Evolutionary conservation across 2,329 filamentous ascomycete species (phyloP).

Genomic region (Dactylellina leptospora): DNA sequence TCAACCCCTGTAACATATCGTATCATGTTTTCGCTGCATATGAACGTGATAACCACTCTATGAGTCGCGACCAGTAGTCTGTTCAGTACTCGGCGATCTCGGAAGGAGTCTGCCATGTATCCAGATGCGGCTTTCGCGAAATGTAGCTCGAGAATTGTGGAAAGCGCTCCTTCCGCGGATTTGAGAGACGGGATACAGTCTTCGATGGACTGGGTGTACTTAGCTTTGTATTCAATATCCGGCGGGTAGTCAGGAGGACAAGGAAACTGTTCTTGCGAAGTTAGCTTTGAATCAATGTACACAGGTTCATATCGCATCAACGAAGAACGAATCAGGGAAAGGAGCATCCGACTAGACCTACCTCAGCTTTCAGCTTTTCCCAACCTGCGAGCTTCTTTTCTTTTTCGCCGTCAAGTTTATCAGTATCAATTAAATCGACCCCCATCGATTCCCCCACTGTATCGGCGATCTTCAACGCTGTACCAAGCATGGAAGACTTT

Average conservation of each 20-base stretch:
- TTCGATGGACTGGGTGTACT: constrained; percentile 25
- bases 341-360: not conserved
- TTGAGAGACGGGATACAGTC: constrained; percentile 36
- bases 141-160: constrained; percentile 20
- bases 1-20: constrained; percentile 22
- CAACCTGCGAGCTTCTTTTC: constrained; percentile 21
- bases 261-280: constrained; percentile 16
- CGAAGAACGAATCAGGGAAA: no score
- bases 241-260: constrained; percentile 33
- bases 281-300: no score
- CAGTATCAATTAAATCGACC: constrained; percentile 26
- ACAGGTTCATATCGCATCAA: no score
- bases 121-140: not conserved
- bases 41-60: constrained; percentile 23
- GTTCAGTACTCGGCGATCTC: constrained; percentile 25
- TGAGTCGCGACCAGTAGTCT: constrained; percentile 35
- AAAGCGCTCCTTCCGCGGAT: constrained; percentile 5
- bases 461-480: constrained; percentile 2
- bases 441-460: constrained; percentile 24
- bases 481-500: constrained; percentile 24
- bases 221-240: constrained; percentile 31
- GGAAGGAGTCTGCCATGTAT: constrained; percentile 7
- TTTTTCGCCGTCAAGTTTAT: not conserved
- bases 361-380: constrained; percentile 39
- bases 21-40: constrained; percentile 48